Percentiles rank a stretch among this genome's conserved stretches.
Conservation (phyloP, 1,284 basidiomycete species). For the Ceratobasidium sp. region DNA sequence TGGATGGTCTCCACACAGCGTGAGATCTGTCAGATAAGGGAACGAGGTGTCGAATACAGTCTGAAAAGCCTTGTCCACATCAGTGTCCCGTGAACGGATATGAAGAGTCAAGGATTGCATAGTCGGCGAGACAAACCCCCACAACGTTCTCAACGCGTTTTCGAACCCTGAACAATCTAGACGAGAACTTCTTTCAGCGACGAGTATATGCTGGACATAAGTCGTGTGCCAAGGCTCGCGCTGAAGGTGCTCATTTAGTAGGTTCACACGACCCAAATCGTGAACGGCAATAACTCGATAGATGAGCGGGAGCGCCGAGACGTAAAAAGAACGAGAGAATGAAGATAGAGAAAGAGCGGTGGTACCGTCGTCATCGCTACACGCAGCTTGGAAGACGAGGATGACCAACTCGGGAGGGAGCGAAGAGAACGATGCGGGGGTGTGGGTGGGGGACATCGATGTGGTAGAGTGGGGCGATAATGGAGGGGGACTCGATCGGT, state of each 20-base stretch:
- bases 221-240: constrained; percentile 9
- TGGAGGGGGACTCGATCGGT: not conserved
- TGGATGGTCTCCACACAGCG: constrained; percentile 34
- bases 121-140: constrained; percentile 11
- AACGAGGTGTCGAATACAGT: constrained; percentile 37
- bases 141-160: constrained; percentile 17
- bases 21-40: constrained; percentile 27
- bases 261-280: not conserved
- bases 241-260: constrained; percentile 19
- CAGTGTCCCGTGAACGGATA: not conserved
- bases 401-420: constrained; percentile 29
- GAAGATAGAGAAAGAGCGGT: constrained; percentile 37
- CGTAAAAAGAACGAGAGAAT: constrained; percentile 31
- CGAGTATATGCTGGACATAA: constrained; percentile 36
- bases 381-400: constrained; percentile 23
- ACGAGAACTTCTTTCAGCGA: not conserved
- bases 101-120: constrained; percentile 11
- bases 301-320: constrained; percentile 21
- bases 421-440: not conserved
- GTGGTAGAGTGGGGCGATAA: not conserved
- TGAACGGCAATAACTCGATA: constrained; percentile 31
- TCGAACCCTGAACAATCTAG: constrained; percentile 28
- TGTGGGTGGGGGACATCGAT: constrained; percentile 1
- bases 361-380: constrained; percentile 34
- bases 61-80: constrained; percentile 15